These are phyloP conservation scores for Physaria fendleri DNA, from an alignment of 345 rosid species.

Conservation along the genomic window DNA sequence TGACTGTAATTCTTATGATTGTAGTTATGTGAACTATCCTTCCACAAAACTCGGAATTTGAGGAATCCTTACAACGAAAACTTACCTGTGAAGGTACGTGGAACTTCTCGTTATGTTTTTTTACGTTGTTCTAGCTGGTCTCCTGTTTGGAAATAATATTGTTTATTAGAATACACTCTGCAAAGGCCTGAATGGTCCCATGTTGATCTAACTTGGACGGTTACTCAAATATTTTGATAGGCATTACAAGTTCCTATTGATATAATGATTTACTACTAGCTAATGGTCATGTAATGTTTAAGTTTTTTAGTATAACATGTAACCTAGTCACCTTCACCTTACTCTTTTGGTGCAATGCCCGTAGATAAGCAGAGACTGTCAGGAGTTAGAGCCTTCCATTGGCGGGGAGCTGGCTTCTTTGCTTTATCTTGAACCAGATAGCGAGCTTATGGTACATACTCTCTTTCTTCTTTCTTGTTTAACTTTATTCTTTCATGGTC, in stretches of 20 bases:
- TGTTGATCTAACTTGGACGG: neutral
- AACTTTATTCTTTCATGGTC: neutral
- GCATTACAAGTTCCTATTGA: conserved; percentile 1
- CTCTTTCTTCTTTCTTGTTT: neutral
- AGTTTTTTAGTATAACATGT: neutral
- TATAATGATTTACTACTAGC: neutral
- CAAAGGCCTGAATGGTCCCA: neutral
- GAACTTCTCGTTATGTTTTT: conserved; percentile 2
- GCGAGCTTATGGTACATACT: conserved; percentile 89
- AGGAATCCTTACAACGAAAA: conserved; percentile 97
- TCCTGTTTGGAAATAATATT: neutral
- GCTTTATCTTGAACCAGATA: conserved; percentile 94
- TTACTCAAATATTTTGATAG: conserved; percentile 1
- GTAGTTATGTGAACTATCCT: conserved; percentile 93
- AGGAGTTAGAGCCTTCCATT: conserved; percentile 85
- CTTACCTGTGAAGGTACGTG: conserved; percentile 89
- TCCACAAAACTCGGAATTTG: conserved; percentile 89
- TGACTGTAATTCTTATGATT: conserved; percentile 27
- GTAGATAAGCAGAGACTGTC: conserved; percentile 99
- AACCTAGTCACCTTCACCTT: conserved; percentile 11
- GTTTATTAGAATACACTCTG: neutral
- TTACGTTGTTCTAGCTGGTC: neutral
- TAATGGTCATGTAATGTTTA: conserved; percentile 8
- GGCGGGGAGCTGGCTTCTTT: conserved; percentile 94
- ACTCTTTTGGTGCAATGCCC: conserved; percentile 18